Conservation (phyloP, 352 stramenopile species). For the Globisporangium nagaii region DNA sequence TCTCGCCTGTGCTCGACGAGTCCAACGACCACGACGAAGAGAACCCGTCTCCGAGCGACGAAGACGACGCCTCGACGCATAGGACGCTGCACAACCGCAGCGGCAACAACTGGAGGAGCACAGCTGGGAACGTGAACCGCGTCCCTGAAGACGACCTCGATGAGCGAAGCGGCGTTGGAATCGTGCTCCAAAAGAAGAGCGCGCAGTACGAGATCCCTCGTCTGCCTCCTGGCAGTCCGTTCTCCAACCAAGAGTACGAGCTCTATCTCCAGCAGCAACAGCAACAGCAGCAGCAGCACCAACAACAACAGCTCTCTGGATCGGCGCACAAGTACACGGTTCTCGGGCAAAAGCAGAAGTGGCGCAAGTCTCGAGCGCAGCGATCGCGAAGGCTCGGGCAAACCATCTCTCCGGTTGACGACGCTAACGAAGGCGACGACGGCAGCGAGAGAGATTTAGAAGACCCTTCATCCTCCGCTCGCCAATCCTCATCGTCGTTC, state of each 20-base stretch:
- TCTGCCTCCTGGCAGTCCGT: not conserved
- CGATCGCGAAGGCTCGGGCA: slow-evolving; percentile 20
- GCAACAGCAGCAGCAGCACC: slow-evolving; percentile 32
- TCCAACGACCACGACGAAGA: slow-evolving; percentile 23
- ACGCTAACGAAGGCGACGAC: slow-evolving; percentile 1
- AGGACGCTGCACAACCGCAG: not conserved
- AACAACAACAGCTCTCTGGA: slow-evolving; percentile 6
- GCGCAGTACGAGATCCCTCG: slow-evolving; percentile 6
- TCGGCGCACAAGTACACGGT: slow-evolving; percentile 34
- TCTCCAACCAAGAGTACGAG: slow-evolving; percentile 6
- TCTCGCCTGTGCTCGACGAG: slow-evolving; percentile 45
- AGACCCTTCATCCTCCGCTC: slow-evolving; percentile 15
- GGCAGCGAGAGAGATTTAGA: slow-evolving; percentile 15
- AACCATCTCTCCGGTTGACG: slow-evolving; percentile 39
- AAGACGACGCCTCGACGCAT: not conserved
- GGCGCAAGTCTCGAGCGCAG: slow-evolving; percentile 36
- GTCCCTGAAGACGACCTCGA: slow-evolving; percentile 7
- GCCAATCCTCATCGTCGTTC: not conserved
- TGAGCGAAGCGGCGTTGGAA: slow-evolving; percentile 2
- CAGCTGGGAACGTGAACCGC: not conserved
- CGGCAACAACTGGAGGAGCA: slow-evolving; percentile 11
- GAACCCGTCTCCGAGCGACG: slow-evolving; percentile 6
- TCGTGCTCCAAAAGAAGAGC: slow-evolving; percentile 10
- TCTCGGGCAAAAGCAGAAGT: slow-evolving; percentile 62
- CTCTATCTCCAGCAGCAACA: slow-evolving; percentile 16